Percentiles rank a stretch among this genome's conserved stretches.
phyloP scores from a whole-genome alignment of 1,139 yeast genomes.

The Suhomyces yuchorum region DNA sequence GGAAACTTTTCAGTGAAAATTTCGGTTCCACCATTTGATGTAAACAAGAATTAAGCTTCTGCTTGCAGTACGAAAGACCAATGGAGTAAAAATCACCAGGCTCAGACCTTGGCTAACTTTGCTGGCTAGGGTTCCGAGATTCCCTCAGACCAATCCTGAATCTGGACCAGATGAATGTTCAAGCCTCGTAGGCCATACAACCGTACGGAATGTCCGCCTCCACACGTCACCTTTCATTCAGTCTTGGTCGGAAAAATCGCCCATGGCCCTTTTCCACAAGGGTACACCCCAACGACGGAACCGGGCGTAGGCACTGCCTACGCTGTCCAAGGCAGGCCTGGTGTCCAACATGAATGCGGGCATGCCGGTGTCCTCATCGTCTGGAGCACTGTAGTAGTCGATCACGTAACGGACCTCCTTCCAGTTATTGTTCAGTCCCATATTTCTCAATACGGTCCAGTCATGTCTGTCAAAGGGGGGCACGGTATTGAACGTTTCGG shows the following conservation, averaged over 20 bases:
- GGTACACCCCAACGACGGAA: slow-evolving; percentile 54
- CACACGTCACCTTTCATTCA: background rate
- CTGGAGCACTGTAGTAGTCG: slow-evolving; percentile 92
- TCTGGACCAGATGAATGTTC: background rate
- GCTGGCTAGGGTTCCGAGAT: background rate
- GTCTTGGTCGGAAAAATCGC: slow-evolving; percentile 29
- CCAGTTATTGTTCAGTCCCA: slow-evolving; percentile 51
- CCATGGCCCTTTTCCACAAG: slow-evolving; percentile 49
- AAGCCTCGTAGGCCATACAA: background rate
- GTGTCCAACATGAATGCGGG: slow-evolving; percentile 93
- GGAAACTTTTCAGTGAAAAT: background rate
- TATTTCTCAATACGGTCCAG: slow-evolving; percentile 87
- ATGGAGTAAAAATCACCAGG: background rate
- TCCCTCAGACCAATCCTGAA: background rate
- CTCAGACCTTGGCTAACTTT: background rate
- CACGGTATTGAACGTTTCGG: slow-evolving; percentile 68
- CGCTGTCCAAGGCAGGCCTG: slow-evolving; percentile 85
- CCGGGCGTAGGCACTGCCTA: slow-evolving; percentile 67
- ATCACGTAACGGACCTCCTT: slow-evolving; percentile 80
- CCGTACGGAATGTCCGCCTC: background rate
- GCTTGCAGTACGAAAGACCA: background rate
- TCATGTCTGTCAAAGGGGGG: slow-evolving; percentile 98
- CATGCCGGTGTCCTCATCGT: slow-evolving; percentile 82
- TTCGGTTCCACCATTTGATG: background rate
- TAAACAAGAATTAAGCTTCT: background rate